A percentile compares a stretch with the other conserved stretches of the same genome.
Evolutionary conservation across 805 yeast genomes (phyloP).

Genomic region (Pichia sporocuriosa): DNA sequence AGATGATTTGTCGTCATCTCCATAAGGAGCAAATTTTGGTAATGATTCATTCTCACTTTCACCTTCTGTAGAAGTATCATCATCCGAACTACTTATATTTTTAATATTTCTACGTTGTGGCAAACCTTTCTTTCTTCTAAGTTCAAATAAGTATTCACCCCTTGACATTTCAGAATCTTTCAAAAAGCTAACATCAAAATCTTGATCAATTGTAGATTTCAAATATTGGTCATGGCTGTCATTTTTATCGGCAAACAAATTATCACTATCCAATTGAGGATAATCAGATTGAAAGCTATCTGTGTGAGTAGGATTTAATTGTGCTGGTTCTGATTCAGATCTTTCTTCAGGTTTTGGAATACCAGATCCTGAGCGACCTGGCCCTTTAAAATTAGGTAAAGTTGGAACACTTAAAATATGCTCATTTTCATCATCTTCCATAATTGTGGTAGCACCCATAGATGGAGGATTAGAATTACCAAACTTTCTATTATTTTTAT

Average conservation of each 20-base stretch:
- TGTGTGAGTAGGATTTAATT: neutral
- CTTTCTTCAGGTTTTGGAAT: neutral
- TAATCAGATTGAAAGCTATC: no score
- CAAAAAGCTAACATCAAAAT: slow-evolving; percentile 27
- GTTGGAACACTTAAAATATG: slow-evolving; percentile 20
- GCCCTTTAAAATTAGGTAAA: slow-evolving; percentile 20
- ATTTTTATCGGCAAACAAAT: neutral
- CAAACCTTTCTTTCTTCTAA: slow-evolving; percentile 4
- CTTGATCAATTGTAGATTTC: slow-evolving; percentile 25
- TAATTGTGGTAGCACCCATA: slow-evolving; percentile 22
- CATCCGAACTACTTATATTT: slow-evolving; percentile 16
- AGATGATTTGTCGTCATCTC: slow-evolving; percentile 1
- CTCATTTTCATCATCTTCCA: slow-evolving; percentile 30
- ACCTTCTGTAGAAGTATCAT: slow-evolving; percentile 25
- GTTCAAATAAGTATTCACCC: slow-evolving; percentile 6
- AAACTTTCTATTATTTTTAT: neutral
- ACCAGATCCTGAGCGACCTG: no score
- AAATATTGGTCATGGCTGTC: neutral
- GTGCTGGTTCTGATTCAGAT: neutral
- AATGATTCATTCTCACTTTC: neutral
- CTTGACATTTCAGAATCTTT: slow-evolving; percentile 15
- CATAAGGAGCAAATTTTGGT: neutral
- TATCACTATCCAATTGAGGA: neutral
- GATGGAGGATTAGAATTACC: neutral
- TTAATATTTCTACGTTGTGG: slow-evolving; percentile 14